A percentile compares a stretch with the other conserved stretches of the same genome.
Evolutionary conservation across 495 filamentous ascomycete genomes (phyloP).

Genomic region (Xylaria cubensis): DNA sequence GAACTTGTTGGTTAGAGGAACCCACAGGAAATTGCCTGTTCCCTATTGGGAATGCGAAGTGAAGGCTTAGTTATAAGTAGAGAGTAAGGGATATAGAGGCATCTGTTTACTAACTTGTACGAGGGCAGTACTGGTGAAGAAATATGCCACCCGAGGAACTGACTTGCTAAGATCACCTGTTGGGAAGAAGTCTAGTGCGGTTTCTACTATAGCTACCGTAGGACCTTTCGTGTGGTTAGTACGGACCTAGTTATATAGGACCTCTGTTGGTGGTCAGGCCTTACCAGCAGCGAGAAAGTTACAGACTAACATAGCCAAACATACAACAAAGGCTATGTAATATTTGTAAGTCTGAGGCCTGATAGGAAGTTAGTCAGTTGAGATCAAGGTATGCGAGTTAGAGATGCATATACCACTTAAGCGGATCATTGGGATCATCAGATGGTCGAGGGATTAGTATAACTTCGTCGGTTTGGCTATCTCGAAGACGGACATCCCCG

Average conservation of each 20-base stretch:
- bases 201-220: conserved; percentile 57
- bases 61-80: neutral
- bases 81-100: neutral
- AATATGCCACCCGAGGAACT: conserved; percentile 57
- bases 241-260: neutral
- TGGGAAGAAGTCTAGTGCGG: conserved; percentile 56
- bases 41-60: conserved; percentile 44
- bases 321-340: conserved; percentile 57
- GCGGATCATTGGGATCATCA: conserved; percentile 65
- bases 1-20: conserved; percentile 62
- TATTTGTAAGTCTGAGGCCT: conserved; percentile 56
- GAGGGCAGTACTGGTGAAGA: conserved; percentile 58
- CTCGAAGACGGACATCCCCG: conserved; percentile 56
- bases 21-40: conserved; percentile 60
- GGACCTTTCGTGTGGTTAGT: conserved; percentile 36
- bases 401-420: conserved; percentile 53
- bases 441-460: conserved; percentile 66
- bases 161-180: conserved; percentile 33
- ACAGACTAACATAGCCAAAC: conserved; percentile 60
- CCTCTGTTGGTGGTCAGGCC: neutral
- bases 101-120: conserved; percentile 13
- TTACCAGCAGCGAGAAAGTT: conserved; percentile 61
- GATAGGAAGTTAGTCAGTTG: neutral
- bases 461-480: conserved; percentile 56
- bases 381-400: neutral